Percentiles rank a stretch among this genome's conserved stretches.
These are phyloP conservation scores for Venturia effusa DNA, from an alignment of 2,329 filamentous ascomycete species.

Conservation along the genomic window DNA sequence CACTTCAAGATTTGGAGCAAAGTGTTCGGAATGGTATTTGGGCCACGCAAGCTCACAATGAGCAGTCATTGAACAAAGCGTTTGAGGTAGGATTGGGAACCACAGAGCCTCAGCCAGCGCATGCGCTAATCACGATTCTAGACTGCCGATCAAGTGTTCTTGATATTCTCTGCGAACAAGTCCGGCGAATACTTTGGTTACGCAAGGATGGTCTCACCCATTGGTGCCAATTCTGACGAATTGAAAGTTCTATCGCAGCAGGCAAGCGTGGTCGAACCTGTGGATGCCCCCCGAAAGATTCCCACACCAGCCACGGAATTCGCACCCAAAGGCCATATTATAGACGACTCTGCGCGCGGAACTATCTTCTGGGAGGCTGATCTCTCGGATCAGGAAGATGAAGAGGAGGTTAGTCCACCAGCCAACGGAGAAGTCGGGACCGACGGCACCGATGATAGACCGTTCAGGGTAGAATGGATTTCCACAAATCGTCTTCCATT, in stretches of 20 bases:
- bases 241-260: constrained; percentile 5
- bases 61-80: constrained; percentile 69
- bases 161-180: constrained; percentile 94
- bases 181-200: constrained; percentile 96
- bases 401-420: constrained; percentile 25
- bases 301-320: constrained; percentile 66
- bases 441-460: constrained; percentile 13
- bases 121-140: constrained; percentile 27
- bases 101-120: constrained; percentile 3
- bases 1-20: constrained; percentile 76
- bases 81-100: constrained; percentile 50
- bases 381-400: constrained; percentile 43
- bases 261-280: constrained; percentile 38
- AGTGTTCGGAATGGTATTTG: constrained; percentile 83
- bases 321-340: constrained; percentile 73
- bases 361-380: constrained; percentile 96
- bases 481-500: constrained; percentile 78
- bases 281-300: constrained; percentile 58
- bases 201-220: constrained; percentile 77
- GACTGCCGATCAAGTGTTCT: constrained; percentile 72
- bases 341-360: constrained; percentile 84
- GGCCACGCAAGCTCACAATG: constrained; percentile 93
- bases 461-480: constrained; percentile 79
- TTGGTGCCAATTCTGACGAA: constrained; percentile 57
- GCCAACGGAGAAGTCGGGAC: not conserved